phyloP scores from a whole-genome alignment of 805 yeast species.

The Candida railenensis region DNA sequence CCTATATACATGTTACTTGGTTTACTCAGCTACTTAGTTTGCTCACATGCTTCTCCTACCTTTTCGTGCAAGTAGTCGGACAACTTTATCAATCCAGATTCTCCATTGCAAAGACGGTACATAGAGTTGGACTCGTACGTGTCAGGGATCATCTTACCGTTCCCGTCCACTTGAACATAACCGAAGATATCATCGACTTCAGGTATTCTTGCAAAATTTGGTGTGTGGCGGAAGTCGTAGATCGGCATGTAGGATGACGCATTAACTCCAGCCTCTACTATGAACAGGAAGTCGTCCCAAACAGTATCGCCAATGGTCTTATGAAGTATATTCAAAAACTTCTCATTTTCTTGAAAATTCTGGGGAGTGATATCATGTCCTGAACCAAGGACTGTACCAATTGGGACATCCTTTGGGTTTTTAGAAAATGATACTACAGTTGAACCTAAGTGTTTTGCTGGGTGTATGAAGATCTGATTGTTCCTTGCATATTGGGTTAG shows the following conservation, averaged over 20 bases:
- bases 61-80: conserved; percentile 50
- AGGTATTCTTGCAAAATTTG: conserved; percentile 64
- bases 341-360: conserved; percentile 22
- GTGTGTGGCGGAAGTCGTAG: conserved; percentile 65
- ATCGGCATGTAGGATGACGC: conserved; percentile 63
- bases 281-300: conserved; percentile 50
- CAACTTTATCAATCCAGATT: conserved; percentile 49
- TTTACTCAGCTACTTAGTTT: no score
- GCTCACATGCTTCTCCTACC: conserved; percentile 32
- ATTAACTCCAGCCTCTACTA: conserved; percentile 54
- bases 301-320: conserved; percentile 20
- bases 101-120: conserved; percentile 51
- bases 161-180: conserved; percentile 56
- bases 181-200: conserved; percentile 72
- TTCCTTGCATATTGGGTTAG: conserved; percentile 11
- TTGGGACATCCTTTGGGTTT: conserved; percentile 19
- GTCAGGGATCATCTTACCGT: conserved; percentile 53
- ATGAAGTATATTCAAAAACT: conserved; percentile 29
- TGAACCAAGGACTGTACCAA: conserved; percentile 15
- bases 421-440: conserved; percentile 19
- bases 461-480: conserved; percentile 19
- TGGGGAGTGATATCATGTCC: conserved; percentile 16
- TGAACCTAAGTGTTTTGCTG: not conserved
- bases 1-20: no score
- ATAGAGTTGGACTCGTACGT: conserved; percentile 58